These are phyloP conservation scores for Neurospora tetraspora DNA, from an alignment of 495 filamentous ascomycete genomes.

Conservation along the genomic window DNA sequence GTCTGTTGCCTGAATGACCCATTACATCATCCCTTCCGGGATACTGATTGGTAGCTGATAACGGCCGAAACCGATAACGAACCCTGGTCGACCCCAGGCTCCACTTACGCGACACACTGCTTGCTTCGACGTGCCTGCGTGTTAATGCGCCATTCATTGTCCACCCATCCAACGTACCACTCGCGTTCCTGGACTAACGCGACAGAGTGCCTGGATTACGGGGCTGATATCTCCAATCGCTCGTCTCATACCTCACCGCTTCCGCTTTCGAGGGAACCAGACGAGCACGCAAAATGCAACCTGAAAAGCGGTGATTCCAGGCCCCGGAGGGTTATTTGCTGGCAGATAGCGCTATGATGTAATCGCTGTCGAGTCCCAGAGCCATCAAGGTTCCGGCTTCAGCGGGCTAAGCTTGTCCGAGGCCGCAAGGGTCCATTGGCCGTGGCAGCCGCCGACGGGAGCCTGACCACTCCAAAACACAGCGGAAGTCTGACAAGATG, in stretches of 20 bases:
- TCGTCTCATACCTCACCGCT: not conserved
- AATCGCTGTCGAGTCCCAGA: not conserved
- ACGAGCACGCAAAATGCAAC: not conserved
- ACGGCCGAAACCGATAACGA: not conserved
- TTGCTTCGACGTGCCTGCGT: not conserved
- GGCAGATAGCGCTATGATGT: not conserved
- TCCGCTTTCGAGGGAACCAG: not conserved
- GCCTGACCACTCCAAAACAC: not conserved
- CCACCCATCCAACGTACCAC: not conserved
- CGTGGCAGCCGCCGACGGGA: not conserved
- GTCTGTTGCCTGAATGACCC: not conserved
- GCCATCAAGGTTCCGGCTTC: not conserved
- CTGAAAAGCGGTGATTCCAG: not conserved
- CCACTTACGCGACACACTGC: not conserved
- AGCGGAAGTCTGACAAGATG: not conserved
- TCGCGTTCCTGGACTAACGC: not conserved
- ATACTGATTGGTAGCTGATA: not conserved
- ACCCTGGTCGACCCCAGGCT: not conserved
- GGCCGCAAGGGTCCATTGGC: not conserved
- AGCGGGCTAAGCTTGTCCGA: not conserved
- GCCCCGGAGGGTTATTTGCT: not conserved
- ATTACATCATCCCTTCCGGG: not conserved
- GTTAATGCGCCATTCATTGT: not conserved
- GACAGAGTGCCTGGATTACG: not conserved
- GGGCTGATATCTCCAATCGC: not conserved